phyloP scores from a whole-genome alignment of 169 alveolate genomes.

The Eimeria tenella region DNA sequence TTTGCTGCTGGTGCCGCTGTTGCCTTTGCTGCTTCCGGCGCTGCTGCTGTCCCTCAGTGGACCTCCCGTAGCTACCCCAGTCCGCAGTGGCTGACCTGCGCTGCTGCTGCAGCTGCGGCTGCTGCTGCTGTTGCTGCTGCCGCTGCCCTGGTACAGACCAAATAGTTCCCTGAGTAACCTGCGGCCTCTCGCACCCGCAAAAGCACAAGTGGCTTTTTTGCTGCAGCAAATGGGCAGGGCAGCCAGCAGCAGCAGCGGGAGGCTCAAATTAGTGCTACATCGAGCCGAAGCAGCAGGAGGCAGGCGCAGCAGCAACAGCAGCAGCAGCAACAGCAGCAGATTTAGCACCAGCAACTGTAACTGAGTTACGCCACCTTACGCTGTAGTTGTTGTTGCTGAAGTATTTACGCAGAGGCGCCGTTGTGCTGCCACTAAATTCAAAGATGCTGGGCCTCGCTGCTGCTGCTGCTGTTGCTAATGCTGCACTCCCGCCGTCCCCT shows the following conservation, averaged over 20 bases:
- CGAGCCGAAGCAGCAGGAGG: not conserved
- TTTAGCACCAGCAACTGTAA: not conserved
- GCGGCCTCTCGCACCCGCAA: not conserved
- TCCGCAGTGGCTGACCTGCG: not conserved
- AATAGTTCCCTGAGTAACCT: not conserved
- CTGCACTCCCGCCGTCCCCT: not conserved
- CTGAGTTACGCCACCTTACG: not conserved
- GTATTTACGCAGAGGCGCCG: not conserved
- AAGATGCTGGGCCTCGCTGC: not conserved
- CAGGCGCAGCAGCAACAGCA: constrained; percentile 7
- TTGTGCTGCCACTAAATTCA: not conserved
- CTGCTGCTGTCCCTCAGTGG: constrained; percentile 6
- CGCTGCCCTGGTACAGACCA: not conserved
- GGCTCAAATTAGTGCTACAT: not conserved
- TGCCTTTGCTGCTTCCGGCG: not conserved
- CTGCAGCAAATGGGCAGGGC: not conserved
- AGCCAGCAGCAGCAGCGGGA: not conserved
- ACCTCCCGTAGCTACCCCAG: not conserved
- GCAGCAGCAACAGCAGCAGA: constrained; percentile 12
- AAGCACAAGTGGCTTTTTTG: not conserved
- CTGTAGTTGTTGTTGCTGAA: not conserved
- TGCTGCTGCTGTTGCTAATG: not conserved
- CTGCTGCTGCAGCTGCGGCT: not conserved
- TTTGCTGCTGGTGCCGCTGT: not conserved
- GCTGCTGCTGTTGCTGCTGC: not conserved